A percentile compares a stretch with the other conserved stretches of the same genome.
phyloP scores from a whole-genome alignment of 805 yeast species.

The Barnettozyma botsteinii region DNA sequence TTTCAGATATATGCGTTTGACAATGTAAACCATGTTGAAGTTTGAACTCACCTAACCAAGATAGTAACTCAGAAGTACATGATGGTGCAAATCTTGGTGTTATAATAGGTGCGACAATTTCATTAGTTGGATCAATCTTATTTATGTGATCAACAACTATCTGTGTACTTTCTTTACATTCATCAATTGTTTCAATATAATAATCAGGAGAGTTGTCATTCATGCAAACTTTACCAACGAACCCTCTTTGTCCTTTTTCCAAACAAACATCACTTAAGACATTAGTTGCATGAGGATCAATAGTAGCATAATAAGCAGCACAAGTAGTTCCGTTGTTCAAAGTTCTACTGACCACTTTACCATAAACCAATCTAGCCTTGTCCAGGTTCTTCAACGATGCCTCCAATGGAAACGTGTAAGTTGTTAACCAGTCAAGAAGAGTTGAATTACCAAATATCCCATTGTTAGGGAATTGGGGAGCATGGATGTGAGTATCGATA shows the following conservation, averaged over 20 bases:
- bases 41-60: constrained; percentile 57
- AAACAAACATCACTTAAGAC: constrained; percentile 68
- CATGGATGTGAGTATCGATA: constrained; percentile 78
- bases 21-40: constrained; percentile 48
- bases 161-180: constrained; percentile 48
- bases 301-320: constrained; percentile 87
- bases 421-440: constrained; percentile 80
- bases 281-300: constrained; percentile 71
- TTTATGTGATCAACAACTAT: constrained; percentile 53
- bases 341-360: constrained; percentile 62
- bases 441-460: constrained; percentile 85
- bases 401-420: constrained; percentile 88
- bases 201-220: constrained; percentile 72
- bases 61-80: constrained; percentile 60
- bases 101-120: constrained; percentile 61
- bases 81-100: constrained; percentile 95
- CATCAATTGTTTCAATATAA: constrained; percentile 53
- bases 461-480: constrained; percentile 75
- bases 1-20: constrained; percentile 92
- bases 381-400: constrained; percentile 49
- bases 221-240: constrained; percentile 94
- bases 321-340: constrained; percentile 82
- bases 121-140: constrained; percentile 45
- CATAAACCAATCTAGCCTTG: constrained; percentile 58
- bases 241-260: constrained; percentile 73